A percentile compares a stretch with the other conserved stretches of the same genome.
Conservation (phyloP, 2,329 filamentous ascomycete genomes). For the Nemania diffusa region DNA sequence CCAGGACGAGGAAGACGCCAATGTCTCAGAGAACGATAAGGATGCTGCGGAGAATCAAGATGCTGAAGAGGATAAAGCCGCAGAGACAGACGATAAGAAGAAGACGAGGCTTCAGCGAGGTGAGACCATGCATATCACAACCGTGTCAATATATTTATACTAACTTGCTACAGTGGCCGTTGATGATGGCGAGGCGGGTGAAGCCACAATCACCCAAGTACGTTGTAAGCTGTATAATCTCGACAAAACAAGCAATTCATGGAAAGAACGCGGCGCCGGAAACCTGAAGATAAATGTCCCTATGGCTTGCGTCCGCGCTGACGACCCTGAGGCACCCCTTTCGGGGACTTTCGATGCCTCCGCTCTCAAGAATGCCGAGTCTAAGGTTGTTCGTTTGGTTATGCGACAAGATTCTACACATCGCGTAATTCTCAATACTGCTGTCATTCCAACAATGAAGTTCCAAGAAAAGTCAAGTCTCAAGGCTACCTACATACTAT, state of each 20-base stretch:
- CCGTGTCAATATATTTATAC: constrained; percentile 39
- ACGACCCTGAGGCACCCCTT: constrained; percentile 61
- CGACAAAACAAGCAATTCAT: constrained; percentile 73
- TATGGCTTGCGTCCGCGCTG: constrained; percentile 64
- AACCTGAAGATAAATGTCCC: constrained; percentile 86
- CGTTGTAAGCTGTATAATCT: constrained; percentile 89
- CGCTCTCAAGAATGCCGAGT: constrained; percentile 58
- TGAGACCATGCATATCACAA: constrained; percentile 55
- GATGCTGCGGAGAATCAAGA: constrained; percentile 58
- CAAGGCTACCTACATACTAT: constrained; percentile 75
- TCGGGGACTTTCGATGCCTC: constrained; percentile 67
- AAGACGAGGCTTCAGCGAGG: constrained; percentile 75
- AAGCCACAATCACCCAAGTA: constrained; percentile 77
- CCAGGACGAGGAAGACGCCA: constrained; percentile 53
- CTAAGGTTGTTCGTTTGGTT: constrained; percentile 76
- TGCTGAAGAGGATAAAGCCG: constrained; percentile 38
- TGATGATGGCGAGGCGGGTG: constrained; percentile 88
- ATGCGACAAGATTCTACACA: constrained; percentile 93
- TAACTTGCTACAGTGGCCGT: constrained; percentile 64
- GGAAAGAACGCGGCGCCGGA: constrained; percentile 90
- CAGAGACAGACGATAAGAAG: constrained; percentile 67
- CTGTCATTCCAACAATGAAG: constrained; percentile 79
- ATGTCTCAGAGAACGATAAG: constrained; percentile 52
- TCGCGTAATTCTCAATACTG: constrained; percentile 86
- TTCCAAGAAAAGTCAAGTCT: constrained; percentile 81